Evolutionary conservation across 176 grass and related monocot genomes (phyloP).

Genomic region (Carex parvula): DNA sequence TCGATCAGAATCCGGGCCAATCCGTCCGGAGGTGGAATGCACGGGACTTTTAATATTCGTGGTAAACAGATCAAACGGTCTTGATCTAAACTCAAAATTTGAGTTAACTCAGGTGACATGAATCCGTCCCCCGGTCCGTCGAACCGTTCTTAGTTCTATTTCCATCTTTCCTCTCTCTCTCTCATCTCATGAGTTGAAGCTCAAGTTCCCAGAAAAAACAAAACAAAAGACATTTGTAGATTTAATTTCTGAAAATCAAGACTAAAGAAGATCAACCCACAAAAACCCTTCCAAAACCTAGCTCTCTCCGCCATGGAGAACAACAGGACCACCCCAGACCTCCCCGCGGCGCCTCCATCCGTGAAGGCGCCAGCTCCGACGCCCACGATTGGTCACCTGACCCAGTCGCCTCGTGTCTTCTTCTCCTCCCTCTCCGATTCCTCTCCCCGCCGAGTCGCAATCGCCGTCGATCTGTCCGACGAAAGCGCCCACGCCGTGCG

Average conservation of each 20-base stretch:
- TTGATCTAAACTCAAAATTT: too few relatives aligned
- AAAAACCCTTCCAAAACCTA: constrained; percentile 7
- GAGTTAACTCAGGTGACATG: too few relatives aligned
- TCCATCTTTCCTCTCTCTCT: background rate
- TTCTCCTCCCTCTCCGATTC: constrained; percentile 54
- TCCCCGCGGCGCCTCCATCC: constrained; percentile 42
- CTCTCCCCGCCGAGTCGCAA: constrained; percentile 77
- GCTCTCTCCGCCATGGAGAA: constrained; percentile 15
- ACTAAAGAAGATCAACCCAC: background rate
- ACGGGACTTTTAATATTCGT: too few relatives aligned
- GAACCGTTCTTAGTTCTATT: background rate
- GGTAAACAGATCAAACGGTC: too few relatives aligned
- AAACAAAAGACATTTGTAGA: constrained; percentile 24
- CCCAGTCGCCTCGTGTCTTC: constrained; percentile 73
- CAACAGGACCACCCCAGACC: constrained; percentile 37
- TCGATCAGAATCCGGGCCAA: too few relatives aligned
- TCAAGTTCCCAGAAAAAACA: background rate
- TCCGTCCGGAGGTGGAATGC: too few relatives aligned
- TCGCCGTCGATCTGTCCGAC: constrained; percentile 88
- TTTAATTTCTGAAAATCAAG: background rate
- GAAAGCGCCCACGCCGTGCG: constrained; percentile 69
- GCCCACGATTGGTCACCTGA: constrained; percentile 51
- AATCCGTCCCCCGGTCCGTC: background rate
- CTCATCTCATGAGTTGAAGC: background rate
- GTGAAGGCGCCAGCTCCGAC: constrained; percentile 57